Conservation (phyloP, 768 basidiomycete species). For the Leccinum subtestaceum region DNA sequence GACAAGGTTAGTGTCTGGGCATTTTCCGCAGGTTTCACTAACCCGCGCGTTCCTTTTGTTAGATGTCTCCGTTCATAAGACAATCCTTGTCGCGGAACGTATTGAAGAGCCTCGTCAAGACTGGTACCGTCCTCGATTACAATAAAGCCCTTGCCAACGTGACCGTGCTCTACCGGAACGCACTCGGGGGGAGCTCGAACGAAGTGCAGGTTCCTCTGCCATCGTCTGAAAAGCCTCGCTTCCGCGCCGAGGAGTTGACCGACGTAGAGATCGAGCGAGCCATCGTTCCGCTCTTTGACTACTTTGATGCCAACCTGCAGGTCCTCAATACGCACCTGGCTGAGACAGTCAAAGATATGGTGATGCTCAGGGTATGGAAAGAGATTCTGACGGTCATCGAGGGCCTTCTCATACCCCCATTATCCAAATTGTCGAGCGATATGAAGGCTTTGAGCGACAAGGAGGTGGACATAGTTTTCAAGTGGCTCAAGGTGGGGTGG, state of each 20-base stretch:
- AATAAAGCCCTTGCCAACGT: constrained; percentile 86
- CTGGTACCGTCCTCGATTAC: constrained; percentile 65
- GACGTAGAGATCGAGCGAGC: constrained; percentile 95
- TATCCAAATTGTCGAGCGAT: constrained; percentile 81
- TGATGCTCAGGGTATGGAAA: constrained; percentile 95
- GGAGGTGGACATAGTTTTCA: constrained; percentile 98
- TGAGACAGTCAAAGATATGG: constrained; percentile 82
- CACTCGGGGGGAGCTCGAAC: constrained; percentile 58
- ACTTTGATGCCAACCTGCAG: constrained; percentile 90
- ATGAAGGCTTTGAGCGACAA: constrained; percentile 93
- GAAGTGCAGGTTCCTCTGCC: constrained; percentile 82
- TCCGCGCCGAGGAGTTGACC: constrained; percentile 76
- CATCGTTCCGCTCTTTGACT: constrained; percentile 89
- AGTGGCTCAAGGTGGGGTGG: constrained; percentile 91
- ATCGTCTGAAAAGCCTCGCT: constrained; percentile 68
- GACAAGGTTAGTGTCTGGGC: constrained; percentile 69
- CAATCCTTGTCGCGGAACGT: constrained; percentile 78
- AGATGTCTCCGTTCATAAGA: constrained; percentile 95
- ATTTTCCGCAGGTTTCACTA: not conserved
- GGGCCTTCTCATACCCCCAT: constrained; percentile 83
- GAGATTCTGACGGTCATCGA: constrained; percentile 87
- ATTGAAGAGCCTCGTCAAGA: constrained; percentile 76
- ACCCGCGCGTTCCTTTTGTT: not conserved
- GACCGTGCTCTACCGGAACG: constrained; percentile 78
- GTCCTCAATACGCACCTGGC: constrained; percentile 87